Evolutionary conservation across 164 flowering plant genomes (phyloP), one percentile per base, ranked within the genome.

Genomic region (Chimonanthus praecox): DNA sequence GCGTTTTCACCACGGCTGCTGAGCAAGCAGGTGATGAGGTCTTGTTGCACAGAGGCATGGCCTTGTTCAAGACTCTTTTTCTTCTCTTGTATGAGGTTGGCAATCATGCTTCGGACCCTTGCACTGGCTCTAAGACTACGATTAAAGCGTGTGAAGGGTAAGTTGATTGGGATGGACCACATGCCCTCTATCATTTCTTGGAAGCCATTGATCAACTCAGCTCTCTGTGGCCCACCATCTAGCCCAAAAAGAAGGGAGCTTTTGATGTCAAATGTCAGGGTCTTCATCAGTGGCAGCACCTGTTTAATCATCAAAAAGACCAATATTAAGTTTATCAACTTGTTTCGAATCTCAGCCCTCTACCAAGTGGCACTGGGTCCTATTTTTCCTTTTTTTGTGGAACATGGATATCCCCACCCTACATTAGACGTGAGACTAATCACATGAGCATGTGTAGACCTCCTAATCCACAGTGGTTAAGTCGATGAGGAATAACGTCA

Each of bases 281-380:
- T 87, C 86, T 88, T 91, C 88, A 87, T 86, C 68, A 84, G 72
- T 1, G 92, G 92, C 74, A 85, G 47, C 33, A 84, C 93, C 93
- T 87, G 70, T 63, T 13, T 7, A 5, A 51, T 51, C 58, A 11
- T 9, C 58, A 33, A 33, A 33, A 33, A 33, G 1, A 33, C 33
- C 1, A 33, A 33, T 33, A 33, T 33, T 33, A 33, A 20, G 21
- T 20, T 20, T 20, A 20, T 20, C 21, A 0, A 33, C 33, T 33
- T 0, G 33, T 33, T 33, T 33, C 21, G 21, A 20, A 20, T 20
- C 0, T 20, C 21, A 20, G 21, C 21, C 21, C 21, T 20, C 21
- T 20, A 20, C 21, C 21, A 20, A 20, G 21, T 20, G 21, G 21
- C 21, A 20, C 21, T 20, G 21, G 21, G 33, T 33, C 33, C 33